Evolutionary conservation across 441 rosid species (phyloP).

Genomic region (Kokia cookei): DNA sequence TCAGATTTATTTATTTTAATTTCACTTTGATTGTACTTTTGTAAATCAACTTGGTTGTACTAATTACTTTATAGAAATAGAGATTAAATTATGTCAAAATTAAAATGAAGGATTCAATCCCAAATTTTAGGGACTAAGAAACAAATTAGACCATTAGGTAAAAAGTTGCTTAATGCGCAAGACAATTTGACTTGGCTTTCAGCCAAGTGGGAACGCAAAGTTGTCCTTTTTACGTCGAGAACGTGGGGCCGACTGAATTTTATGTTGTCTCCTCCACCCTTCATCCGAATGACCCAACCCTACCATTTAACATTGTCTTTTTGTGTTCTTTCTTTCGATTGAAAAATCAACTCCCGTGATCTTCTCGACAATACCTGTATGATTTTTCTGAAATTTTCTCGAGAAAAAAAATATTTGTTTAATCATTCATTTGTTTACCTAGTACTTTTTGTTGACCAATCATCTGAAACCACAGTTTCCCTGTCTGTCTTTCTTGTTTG

Average conservation of each 20-base stretch:
- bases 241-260: neutral
- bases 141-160: neutral
- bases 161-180: constrained; percentile 1
- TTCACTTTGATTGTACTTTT: too few species aligned
- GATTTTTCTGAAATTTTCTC: neutral
- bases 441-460: neutral
- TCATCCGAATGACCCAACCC: neutral
- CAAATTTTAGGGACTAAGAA: neutral
- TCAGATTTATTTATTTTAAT: too few species aligned
- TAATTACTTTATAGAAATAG: too few species aligned
- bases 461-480: neutral
- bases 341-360: neutral
- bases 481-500: neutral
- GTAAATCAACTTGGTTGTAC: too few species aligned
- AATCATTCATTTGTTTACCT: neutral
- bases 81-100: too few species aligned
- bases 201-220: neutral
- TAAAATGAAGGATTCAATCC: too few species aligned
- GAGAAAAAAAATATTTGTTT: neutral
- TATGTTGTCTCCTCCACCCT: neutral
- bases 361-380: neutral
- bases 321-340: neutral
- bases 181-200: constrained; percentile 3
- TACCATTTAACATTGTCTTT: neutral
- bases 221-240: neutral